Percentiles rank a stretch among this genome's conserved stretches.
phyloP scores from a whole-genome alignment of 129 eudicot genomes.

The Artemisia argyi region DNA sequence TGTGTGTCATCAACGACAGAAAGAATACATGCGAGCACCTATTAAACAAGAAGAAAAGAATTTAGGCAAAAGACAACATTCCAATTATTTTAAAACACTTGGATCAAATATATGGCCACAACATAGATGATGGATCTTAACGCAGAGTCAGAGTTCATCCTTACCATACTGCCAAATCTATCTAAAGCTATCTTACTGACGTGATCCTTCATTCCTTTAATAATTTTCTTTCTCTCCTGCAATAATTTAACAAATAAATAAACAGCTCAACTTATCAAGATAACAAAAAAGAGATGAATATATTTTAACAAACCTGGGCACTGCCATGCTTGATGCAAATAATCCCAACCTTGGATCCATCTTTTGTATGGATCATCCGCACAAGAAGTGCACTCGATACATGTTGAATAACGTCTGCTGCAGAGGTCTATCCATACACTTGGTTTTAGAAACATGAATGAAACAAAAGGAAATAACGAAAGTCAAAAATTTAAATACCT shows the following conservation, averaged over 20 bases:
- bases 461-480: background rate
- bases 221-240: constrained; percentile 90
- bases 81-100: no score
- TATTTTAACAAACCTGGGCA: constrained; percentile 65
- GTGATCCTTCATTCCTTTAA: constrained; percentile 84
- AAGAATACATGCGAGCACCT: constrained; percentile 67
- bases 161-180: constrained; percentile 76
- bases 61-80: background rate
- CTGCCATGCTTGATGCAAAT: constrained; percentile 88
- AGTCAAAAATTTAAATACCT: constrained; percentile 42
- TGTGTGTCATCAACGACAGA: constrained; percentile 56
- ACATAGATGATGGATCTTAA: background rate
- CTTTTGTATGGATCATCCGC: constrained; percentile 83
- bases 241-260: background rate
- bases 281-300: background rate
- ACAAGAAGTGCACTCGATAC: constrained; percentile 73
- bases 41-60: background rate
- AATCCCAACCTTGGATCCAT: constrained; percentile 75
- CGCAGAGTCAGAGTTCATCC: background rate
- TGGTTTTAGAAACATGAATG: constrained; percentile 21
- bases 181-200: constrained; percentile 79
- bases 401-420: constrained; percentile 84
- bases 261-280: background rate
- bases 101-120: no score
- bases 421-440: constrained; percentile 63